These are phyloP conservation scores for Tolypocladium capitatum DNA, from an alignment of 2,329 filamentous ascomycete species.

Conservation along the genomic window DNA sequence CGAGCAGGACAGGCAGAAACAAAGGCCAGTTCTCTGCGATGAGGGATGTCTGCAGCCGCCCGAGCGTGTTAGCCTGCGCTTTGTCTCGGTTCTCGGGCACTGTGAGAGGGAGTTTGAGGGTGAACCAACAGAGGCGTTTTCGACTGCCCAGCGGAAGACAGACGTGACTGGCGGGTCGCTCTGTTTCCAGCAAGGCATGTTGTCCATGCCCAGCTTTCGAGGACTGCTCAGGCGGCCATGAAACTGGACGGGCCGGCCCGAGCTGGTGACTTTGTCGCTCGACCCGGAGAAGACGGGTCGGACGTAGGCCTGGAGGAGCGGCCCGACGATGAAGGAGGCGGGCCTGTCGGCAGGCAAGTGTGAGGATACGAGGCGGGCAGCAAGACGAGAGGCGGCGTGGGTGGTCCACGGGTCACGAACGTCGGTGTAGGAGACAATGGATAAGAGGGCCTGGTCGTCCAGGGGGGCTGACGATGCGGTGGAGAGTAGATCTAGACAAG, in stretches of 20 bases:
- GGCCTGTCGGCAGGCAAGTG: slow-evolving; percentile 9
- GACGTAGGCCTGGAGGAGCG: slow-evolving; percentile 49
- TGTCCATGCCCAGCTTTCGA: neutral
- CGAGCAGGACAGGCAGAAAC: slow-evolving; percentile 55
- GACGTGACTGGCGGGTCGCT: neutral
- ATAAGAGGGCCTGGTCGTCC: slow-evolving; percentile 14
- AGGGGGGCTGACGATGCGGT: slow-evolving; percentile 1
- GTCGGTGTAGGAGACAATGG: slow-evolving; percentile 18
- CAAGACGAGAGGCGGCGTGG: slow-evolving; percentile 12
- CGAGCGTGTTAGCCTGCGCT: neutral
- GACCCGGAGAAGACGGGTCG: slow-evolving; percentile 53
- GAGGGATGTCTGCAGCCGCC: slow-evolving; percentile 1
- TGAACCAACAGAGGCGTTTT: slow-evolving; percentile 3
- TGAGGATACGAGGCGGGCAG: slow-evolving; percentile 18
- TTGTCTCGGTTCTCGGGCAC: neutral
- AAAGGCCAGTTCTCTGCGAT: slow-evolving; percentile 45
- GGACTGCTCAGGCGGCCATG: slow-evolving; percentile 1
- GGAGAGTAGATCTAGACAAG: slow-evolving; percentile 14
- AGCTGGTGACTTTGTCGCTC: slow-evolving; percentile 24
- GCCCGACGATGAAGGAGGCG: slow-evolving; percentile 33
- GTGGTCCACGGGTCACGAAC: slow-evolving; percentile 25
- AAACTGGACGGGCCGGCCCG: slow-evolving; percentile 17
- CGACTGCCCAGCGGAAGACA: slow-evolving; percentile 4
- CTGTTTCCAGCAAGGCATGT: neutral
- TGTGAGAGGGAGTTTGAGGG: too few species aligned